Conservation (phyloP, 2,329 filamentous ascomycete species). For the Aspergillus fumigatus region DNA sequence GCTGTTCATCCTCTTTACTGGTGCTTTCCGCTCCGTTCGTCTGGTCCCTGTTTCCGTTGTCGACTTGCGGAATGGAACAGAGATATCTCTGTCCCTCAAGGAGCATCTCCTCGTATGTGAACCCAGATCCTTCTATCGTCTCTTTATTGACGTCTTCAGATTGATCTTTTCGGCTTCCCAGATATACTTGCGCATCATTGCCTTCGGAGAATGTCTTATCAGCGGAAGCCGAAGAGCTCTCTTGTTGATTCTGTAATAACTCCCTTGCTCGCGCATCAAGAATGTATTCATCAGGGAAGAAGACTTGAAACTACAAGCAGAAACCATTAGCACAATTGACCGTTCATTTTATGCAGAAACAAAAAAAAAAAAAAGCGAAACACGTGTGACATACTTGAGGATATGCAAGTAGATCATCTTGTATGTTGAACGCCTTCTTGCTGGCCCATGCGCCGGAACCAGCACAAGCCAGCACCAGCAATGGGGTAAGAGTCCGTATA, state of each 20-base stretch:
- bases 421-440: conserved; percentile 70
- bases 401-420: conserved; percentile 81
- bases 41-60: conserved; percentile 59
- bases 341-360: neutral
- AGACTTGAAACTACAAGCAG: conserved; percentile 67
- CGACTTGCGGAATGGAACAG: conserved; percentile 75
- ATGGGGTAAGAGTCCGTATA: conserved; percentile 19
- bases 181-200: conserved; percentile 24
- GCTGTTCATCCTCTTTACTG: conserved; percentile 65
- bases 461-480: conserved; percentile 30
- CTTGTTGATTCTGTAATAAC: conserved; percentile 38
- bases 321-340: neutral
- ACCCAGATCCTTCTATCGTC: conserved; percentile 18
- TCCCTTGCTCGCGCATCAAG: conserved; percentile 65
- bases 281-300: conserved; percentile 69
- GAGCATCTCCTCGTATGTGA: conserved; percentile 68
- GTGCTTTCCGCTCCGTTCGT: conserved; percentile 58
- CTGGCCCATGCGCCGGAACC: conserved; percentile 43
- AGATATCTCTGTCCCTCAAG: conserved; percentile 68
- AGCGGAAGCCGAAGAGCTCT: conserved; percentile 11
- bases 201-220: conserved; percentile 10
- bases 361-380: neutral
- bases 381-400: conserved; percentile 61
- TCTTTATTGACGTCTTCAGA: conserved; percentile 56
- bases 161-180: conserved; percentile 8